Evolutionary conservation across 805 yeast species (phyloP).

Genomic region (Scheffersomyces stipitis): DNA sequence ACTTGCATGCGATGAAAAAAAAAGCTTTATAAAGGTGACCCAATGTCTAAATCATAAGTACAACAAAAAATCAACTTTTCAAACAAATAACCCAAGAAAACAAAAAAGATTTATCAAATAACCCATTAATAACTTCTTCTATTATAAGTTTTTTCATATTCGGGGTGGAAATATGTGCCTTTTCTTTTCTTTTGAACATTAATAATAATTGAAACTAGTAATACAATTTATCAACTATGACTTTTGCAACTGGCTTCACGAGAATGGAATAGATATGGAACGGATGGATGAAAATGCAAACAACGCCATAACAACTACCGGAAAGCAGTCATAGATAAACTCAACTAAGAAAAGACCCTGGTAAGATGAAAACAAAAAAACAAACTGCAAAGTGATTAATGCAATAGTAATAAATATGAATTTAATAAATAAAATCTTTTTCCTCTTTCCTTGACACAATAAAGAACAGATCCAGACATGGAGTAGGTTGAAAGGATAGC

Average conservation of each 20-base stretch:
- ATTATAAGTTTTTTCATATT: slow-evolving; percentile 10
- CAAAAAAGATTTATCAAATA: slow-evolving; percentile 23
- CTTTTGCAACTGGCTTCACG: slow-evolving; percentile 5
- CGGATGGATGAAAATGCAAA: too few relatives aligned
- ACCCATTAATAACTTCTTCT: slow-evolving; percentile 12
- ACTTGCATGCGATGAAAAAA: slow-evolving; percentile 22
- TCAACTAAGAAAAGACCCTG: slow-evolving; percentile 10
- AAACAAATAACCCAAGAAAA: slow-evolving; percentile 19
- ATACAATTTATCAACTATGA: background rate
- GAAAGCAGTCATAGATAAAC: slow-evolving; percentile 1
- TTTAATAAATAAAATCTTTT: slow-evolving; percentile 15
- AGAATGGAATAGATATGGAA: too few relatives aligned
- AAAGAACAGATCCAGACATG: slow-evolving; percentile 29
- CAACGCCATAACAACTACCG: too few relatives aligned
- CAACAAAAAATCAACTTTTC: slow-evolving; percentile 18
- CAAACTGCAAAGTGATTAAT: slow-evolving; percentile 19
- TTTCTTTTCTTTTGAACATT: slow-evolving; percentile 11
- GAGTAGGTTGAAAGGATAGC: slow-evolving; percentile 14
- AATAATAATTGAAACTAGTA: slow-evolving; percentile 3
- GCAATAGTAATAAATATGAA: slow-evolving; percentile 15
- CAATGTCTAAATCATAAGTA: slow-evolving; percentile 44
- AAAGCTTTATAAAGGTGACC: slow-evolving; percentile 29
- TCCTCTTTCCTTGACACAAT: slow-evolving; percentile 16
- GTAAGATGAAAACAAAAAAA: slow-evolving; percentile 15
- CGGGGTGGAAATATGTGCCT: too few relatives aligned